phyloP scores from a whole-genome alignment of 176 grass and related monocot genomes.

The Areca catechu region DNA sequence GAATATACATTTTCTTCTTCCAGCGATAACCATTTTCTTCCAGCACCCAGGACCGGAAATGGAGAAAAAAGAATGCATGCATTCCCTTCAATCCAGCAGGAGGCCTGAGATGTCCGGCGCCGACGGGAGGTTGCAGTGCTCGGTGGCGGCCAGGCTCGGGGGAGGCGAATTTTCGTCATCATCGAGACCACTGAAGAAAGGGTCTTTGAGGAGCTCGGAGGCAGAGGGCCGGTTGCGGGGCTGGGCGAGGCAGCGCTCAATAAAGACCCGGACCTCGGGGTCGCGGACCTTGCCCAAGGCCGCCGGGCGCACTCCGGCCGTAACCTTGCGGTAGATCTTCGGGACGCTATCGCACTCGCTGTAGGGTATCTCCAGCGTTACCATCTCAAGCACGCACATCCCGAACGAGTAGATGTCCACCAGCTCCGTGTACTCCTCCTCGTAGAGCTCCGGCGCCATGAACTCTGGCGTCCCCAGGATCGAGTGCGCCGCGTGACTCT shows the following conservation, averaged over 20 bases:
- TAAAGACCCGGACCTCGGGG: constrained; percentile 58
- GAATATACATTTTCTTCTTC: too few species aligned
- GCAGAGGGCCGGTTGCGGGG: constrained; percentile 55
- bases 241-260: constrained; percentile 64
- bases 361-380: constrained; percentile 88
- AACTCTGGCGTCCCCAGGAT: constrained; percentile 90
- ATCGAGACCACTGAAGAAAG: constrained; percentile 61
- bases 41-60: too few species aligned
- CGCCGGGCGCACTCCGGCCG: constrained; percentile 30
- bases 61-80: too few species aligned
- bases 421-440: constrained; percentile 87
- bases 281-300: constrained; percentile 52
- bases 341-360: constrained; percentile 67
- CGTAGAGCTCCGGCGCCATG: constrained; percentile 97
- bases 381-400: constrained; percentile 96
- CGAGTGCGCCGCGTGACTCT: constrained; percentile 69
- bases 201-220: constrained; percentile 59
- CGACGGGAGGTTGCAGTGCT: too few species aligned
- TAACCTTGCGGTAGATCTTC: constrained; percentile 70
- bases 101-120: too few species aligned
- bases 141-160: too few species aligned
- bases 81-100: too few species aligned
- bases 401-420: constrained; percentile 98
- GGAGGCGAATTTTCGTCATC: constrained; percentile 13
- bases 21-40: too few species aligned